Conservation (phyloP, 202 grass and related monocot species). For the Panicum hallii region DNA sequence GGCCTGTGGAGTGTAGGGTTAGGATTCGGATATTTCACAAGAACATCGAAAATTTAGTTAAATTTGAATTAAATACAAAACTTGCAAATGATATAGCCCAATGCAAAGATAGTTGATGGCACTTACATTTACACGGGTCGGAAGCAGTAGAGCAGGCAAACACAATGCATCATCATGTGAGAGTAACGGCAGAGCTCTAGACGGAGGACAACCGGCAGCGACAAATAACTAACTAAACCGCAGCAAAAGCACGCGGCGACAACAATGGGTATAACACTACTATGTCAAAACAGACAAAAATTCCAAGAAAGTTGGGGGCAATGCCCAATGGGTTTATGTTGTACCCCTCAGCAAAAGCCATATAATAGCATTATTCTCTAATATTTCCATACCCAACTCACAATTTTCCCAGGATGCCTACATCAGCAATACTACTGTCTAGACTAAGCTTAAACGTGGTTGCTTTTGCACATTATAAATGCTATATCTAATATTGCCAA, state of each 20-base stretch:
- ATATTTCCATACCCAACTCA: background rate
- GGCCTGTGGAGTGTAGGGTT: background rate
- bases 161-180: background rate
- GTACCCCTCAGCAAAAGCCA: background rate
- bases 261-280: background rate
- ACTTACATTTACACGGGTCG: background rate
- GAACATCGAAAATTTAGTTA: background rate
- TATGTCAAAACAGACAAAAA: constrained; percentile 20
- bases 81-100: background rate
- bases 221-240: background rate
- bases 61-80: background rate
- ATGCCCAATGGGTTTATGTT: background rate
- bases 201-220: background rate
- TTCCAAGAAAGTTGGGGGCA: background rate
- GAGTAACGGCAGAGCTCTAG: background rate
- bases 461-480: no score
- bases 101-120: background rate
- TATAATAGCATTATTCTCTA: background rate
- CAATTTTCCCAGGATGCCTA: background rate
- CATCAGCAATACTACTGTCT: background rate
- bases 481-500: no score
- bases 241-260: constrained; percentile 2
- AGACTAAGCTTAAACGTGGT: no score
- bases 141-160: background rate
- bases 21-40: background rate